Base-by-base conservation (phyloP, 805 yeast genomes). In the Priceomyces medius region DNA sequence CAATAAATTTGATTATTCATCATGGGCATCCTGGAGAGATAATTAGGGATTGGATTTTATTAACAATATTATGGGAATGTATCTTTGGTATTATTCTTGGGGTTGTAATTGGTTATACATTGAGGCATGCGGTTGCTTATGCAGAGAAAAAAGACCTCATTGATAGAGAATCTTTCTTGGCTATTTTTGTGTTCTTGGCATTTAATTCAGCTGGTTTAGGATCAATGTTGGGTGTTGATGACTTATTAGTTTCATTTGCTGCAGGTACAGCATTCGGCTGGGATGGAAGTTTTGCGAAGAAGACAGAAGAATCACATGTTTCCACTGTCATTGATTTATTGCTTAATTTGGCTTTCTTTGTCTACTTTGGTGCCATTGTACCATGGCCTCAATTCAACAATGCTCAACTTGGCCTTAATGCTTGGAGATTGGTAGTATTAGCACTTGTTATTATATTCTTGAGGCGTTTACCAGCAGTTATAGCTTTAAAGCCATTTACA, bases 211-310 rank as follows among this genome's bases (percentile, higher is more conserved):
- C 96, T 2, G 97, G 97, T 1, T 75, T 87, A 42, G 96, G 97
- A 5, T 79, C 96, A 7, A 80, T 88, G 58, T 68, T 88, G 33
- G 97, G 96, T 18, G 88, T 83, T 9, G 97, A 89, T 60, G 97
- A 89, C 63, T 74, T 89, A 53, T 73, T 89, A 46, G 95, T 86
- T 2, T 82, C 96, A 3, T 90, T 90, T 64, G 83, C 95, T 2
- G 96, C 97, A 0, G 97, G 97, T 18, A 82, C 96, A 3, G 87
- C 96, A 2, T 90, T 89, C 61, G 79, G 95, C 1, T 89, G 97
- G 97, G 90, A 87, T 59, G 96, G 96, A 9, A 79, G 89, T 81
- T 88, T 88, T 63, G 81, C 95, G 12, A 73, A 69, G 43, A 82
- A 81, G 51, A 88, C 95, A 0, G 91, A 86, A 54, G 95, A 86